phyloP scores from a whole-genome alignment of 768 basidiomycete species.

The Termitomyces bulborhizus region DNA sequence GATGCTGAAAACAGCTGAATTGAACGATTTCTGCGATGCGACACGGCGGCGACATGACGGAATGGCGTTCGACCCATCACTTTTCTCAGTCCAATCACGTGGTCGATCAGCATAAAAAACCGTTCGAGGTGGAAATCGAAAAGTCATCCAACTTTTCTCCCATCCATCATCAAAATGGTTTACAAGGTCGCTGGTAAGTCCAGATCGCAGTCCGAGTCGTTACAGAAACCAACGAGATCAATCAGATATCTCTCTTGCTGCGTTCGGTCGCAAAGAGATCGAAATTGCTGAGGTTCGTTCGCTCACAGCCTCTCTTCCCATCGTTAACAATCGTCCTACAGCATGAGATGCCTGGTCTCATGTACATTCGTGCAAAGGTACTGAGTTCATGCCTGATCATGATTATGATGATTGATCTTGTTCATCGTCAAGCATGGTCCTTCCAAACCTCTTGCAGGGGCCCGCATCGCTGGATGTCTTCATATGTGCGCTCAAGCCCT shows the following conservation, averaged over 20 bases:
- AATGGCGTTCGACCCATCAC: background rate
- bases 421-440: conserved; percentile 57
- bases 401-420: conserved; percentile 18
- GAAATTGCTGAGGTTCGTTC: conserved; percentile 88
- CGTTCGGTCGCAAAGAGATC: conserved; percentile 99
- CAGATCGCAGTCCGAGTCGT: background rate
- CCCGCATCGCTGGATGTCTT: conserved; percentile 95
- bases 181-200: conserved; percentile 85
- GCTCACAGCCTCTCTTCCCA: conserved; percentile 10
- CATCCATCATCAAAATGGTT: conserved; percentile 49
- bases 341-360: conserved; percentile 95
- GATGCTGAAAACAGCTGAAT: conserved; percentile 50
- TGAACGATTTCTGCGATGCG: conserved; percentile 68
- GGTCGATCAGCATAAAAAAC: conserved; percentile 25
- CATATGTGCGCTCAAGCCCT: conserved; percentile 68
- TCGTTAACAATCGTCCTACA: conserved; percentile 23
- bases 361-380: conserved; percentile 88
- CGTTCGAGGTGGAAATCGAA: conserved; percentile 25
- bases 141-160: conserved; percentile 16
- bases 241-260: conserved; percentile 90
- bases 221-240: conserved; percentile 9
- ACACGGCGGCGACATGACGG: conserved; percentile 27
- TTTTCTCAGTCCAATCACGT: conserved; percentile 20
- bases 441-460: conserved; percentile 84
- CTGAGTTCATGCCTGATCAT: conserved; percentile 8